These are phyloP conservation scores for Haplosporangium sp. DNA, from an alignment of 371 early-diverging fungal genomes.

Conservation along the genomic window DNA sequence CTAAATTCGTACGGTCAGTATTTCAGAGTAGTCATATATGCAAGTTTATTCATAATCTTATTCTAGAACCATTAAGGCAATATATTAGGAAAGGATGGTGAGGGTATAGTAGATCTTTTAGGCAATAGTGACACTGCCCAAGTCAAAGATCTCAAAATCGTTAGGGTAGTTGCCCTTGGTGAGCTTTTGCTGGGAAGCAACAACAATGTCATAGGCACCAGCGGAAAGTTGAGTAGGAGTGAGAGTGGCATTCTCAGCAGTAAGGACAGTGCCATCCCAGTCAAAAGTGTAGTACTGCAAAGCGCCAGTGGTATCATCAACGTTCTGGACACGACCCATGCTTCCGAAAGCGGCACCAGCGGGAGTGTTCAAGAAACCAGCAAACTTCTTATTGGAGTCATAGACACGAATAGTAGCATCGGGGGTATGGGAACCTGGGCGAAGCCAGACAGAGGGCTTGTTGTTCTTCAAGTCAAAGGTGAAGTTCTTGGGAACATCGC, in stretches of 20 bases:
- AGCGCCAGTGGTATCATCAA: background rate
- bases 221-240: conserved; percentile 6
- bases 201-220: conserved; percentile 36
- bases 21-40: too few species aligned
- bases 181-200: conserved; percentile 51
- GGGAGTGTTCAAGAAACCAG: conserved; percentile 15
- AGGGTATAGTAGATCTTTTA: conserved; percentile 6
- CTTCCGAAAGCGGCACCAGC: conserved; percentile 17
- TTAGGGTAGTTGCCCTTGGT: conserved; percentile 48
- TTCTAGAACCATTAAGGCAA: too few species aligned
- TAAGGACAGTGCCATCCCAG: conserved; percentile 29
- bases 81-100: background rate
- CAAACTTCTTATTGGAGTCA: conserved; percentile 15
- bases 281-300: conserved; percentile 3
- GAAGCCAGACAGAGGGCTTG: conserved; percentile 10
- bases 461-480: conserved; percentile 15
- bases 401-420: conserved; percentile 27
- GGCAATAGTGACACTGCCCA: conserved; percentile 24
- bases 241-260: background rate
- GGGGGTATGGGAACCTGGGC: conserved; percentile 44
- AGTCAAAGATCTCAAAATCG: conserved; percentile 37
- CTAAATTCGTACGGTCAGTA: too few species aligned
- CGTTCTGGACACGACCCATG: conserved; percentile 21
- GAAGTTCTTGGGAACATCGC: conserved; percentile 4
- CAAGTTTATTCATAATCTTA: too few species aligned